Percentiles rank a stretch among this genome's conserved stretches.
These are phyloP conservation scores for Baeospora myosura DNA, from an alignment of 1,284 basidiomycete genomes.

Conservation along the genomic window DNA sequence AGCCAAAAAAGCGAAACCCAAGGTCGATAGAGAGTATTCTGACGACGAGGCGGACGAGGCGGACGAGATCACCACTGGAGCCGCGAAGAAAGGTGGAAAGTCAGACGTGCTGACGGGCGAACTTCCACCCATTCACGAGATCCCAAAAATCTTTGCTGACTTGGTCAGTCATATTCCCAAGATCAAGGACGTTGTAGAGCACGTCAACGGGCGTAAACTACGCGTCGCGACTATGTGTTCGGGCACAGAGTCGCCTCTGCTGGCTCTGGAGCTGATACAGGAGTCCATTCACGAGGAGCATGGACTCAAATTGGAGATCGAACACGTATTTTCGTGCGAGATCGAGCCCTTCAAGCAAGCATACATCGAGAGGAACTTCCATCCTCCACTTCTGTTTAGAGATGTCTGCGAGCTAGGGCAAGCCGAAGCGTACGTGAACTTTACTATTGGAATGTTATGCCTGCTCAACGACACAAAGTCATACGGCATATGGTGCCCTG, in stretches of 20 bases:
- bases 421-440: constrained; percentile 55
- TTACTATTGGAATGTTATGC: constrained; percentile 3
- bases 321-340: constrained; percentile 96
- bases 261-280: constrained; percentile 82
- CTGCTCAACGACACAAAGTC: constrained; percentile 34
- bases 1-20: constrained; percentile 15
- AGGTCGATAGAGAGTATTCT: constrained; percentile 3
- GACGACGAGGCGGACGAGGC: constrained; percentile 24
- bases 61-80: constrained; percentile 11
- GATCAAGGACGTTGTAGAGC: constrained; percentile 63
- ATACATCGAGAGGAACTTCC: constrained; percentile 94
- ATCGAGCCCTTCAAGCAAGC: constrained; percentile 98
- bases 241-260: constrained; percentile 89
- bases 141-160: constrained; percentile 82
- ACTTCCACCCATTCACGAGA: constrained; percentile 78
- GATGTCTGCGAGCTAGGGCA: constrained; percentile 90
- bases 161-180: constrained; percentile 68
- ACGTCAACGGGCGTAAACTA: constrained; percentile 74
- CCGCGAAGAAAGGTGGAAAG: constrained; percentile 28
- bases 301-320: constrained; percentile 60
- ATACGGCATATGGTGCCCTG: constrained; percentile 87
- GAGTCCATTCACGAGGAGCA: constrained; percentile 69
- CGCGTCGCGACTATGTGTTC: constrained; percentile 98
- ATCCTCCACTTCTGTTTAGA: constrained; percentile 84
- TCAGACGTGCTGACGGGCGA: constrained; percentile 37